Evolutionary conservation across 78 protist species (phyloP).

Genomic region (Emiliania huxleyi): DNA sequence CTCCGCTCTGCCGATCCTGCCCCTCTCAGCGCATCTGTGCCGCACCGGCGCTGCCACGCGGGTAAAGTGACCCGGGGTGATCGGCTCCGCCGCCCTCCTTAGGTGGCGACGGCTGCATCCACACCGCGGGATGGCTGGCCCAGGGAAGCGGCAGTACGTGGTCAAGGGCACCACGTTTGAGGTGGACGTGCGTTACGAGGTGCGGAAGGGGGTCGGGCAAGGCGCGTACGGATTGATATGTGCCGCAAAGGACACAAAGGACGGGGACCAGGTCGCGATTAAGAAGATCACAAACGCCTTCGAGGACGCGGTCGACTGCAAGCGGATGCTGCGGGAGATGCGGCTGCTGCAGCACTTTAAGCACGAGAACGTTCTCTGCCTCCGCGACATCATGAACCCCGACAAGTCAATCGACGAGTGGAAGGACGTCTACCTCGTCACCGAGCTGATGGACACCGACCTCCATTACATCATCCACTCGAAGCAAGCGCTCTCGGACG

Average conservation of each 20-base stretch:
- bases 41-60: too few species aligned
- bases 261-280: conserved; percentile 80
- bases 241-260: conserved; percentile 35
- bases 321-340: conserved; percentile 95
- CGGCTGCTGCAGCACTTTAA: conserved; percentile 73
- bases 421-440: conserved; percentile 62
- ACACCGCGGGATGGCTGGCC: too few species aligned
- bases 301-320: conserved; percentile 82
- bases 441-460: conserved; percentile 96
- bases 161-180: conserved; percentile 22
- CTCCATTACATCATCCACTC: conserved; percentile 86
- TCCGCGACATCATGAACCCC: conserved; percentile 39
- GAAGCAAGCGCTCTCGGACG: conserved; percentile 84
- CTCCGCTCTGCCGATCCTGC: too few species aligned
- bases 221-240: conserved; percentile 14
- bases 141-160: not conserved
- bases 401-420: not conserved
- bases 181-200: conserved; percentile 11
- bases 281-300: conserved; percentile 90
- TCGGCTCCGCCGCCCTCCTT: too few species aligned
- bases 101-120: too few species aligned
- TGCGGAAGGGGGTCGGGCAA: not conserved
- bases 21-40: too few species aligned
- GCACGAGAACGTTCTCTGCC: conserved; percentile 72
- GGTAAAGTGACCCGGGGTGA: too few species aligned